Percentiles rank a stretch among this genome's conserved stretches.
phyloP scores from a whole-genome alignment of 73 alveolate species.

The Tetrahymena elliotti region DNA sequence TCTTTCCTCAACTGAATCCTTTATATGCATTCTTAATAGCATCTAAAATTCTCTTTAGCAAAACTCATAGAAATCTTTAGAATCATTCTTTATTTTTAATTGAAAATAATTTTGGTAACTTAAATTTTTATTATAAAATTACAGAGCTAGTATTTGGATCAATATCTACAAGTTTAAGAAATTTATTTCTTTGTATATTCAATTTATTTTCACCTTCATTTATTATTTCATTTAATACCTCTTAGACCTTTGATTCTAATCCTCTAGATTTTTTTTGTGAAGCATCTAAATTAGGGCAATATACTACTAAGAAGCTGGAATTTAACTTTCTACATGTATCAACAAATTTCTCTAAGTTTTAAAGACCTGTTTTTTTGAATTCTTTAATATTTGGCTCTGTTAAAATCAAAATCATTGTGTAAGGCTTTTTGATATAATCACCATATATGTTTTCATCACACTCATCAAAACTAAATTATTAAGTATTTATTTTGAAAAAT shows the following conservation, averaged over 20 bases:
- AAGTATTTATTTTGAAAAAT: not conserved
- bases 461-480: not conserved
- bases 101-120: not conserved
- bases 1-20: not conserved
- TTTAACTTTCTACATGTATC: not conserved
- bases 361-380: not conserved
- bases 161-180: not conserved
- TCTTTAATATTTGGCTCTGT: not conserved
- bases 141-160: not conserved
- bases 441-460: not conserved
- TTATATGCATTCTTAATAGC: not conserved
- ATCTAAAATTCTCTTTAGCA: not conserved
- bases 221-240: not conserved
- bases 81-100: not conserved
- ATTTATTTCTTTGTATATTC: not conserved
- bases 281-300: not conserved
- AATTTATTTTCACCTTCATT: not conserved
- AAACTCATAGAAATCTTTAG: not conserved
- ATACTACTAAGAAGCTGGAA: not conserved
- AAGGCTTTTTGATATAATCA: not conserved
- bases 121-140: not conserved
- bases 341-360: not conserved
- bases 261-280: not conserved
- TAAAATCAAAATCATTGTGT: not conserved
- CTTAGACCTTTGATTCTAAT: not conserved